Conservation (phyloP, 2,329 filamentous ascomycete genomes). For the Aureobasidium lini region DNA sequence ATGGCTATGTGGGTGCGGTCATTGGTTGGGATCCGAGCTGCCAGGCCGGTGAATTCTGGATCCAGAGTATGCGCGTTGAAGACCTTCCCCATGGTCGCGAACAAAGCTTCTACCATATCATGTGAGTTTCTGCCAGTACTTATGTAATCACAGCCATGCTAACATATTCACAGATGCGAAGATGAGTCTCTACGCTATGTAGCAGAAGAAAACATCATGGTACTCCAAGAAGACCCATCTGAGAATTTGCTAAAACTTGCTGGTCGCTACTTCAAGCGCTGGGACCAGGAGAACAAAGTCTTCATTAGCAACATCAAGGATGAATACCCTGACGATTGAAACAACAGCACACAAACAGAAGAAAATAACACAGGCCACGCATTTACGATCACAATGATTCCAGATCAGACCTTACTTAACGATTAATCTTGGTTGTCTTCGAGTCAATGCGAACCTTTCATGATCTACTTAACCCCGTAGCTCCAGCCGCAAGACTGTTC, state of each 20-base stretch:
- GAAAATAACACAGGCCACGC: not conserved
- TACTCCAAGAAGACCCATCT: slow-evolving; percentile 46
- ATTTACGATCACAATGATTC: not conserved
- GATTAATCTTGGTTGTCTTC: too few relatives aligned
- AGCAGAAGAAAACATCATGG: slow-evolving; percentile 71
- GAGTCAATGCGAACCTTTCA: too few relatives aligned
- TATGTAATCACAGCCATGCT: not conserved
- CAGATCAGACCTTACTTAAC: too few relatives aligned
- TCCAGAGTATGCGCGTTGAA: slow-evolving; percentile 56
- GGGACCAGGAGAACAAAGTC: slow-evolving; percentile 55
- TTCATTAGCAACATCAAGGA: slow-evolving; percentile 82
- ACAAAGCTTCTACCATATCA: slow-evolving; percentile 75
- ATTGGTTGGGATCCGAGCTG: slow-evolving; percentile 73
- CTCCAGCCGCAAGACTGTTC: too few relatives aligned
- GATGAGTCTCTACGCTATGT: slow-evolving; percentile 67
- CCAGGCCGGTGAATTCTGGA: slow-evolving; percentile 54
- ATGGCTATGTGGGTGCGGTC: slow-evolving; percentile 72
- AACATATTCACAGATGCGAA: slow-evolving; percentile 43
- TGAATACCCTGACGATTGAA: slow-evolving; percentile 79
- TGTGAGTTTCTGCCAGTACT: slow-evolving; percentile 53
- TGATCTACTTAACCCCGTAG: too few relatives aligned
- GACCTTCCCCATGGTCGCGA: slow-evolving; percentile 50
- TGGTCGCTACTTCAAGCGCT: slow-evolving; percentile 83
- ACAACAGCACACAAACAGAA: not conserved
- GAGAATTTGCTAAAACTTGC: slow-evolving; percentile 60